Percentiles rank a stretch among this genome's conserved stretches.
Evolutionary conservation across 352 stramenopile species (phyloP).

Genomic region (Globisporangium irregulare): DNA sequence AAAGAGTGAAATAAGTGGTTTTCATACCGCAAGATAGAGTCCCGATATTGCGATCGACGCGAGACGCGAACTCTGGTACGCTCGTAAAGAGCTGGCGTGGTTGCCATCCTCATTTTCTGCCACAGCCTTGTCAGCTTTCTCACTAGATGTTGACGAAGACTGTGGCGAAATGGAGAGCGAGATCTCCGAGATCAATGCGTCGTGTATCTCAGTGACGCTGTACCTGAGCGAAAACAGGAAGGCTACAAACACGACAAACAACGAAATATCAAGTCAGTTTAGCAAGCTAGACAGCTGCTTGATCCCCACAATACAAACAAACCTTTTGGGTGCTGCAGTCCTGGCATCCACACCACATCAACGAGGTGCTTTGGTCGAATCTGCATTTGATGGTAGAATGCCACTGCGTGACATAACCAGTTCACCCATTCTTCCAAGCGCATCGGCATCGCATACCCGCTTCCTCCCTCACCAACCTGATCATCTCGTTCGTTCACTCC

Average conservation of each 20-base stretch:
- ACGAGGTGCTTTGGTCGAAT: slow-evolving; percentile 14
- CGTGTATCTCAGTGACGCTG: slow-evolving; percentile 23
- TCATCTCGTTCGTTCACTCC: not conserved
- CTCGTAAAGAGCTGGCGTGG: not conserved
- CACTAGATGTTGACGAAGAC: not conserved
- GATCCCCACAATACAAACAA: not conserved
- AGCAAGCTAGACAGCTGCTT: not conserved
- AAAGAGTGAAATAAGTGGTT: not conserved
- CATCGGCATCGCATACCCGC: slow-evolving; percentile 24
- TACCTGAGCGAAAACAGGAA: slow-evolving; percentile 36
- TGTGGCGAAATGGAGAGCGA: slow-evolving; percentile 9
- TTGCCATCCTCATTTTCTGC: not conserved
- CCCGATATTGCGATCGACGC: slow-evolving; percentile 35
- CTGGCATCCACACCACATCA: slow-evolving; percentile 34
- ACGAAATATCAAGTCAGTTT: not conserved
- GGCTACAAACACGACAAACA: slow-evolving; percentile 16
- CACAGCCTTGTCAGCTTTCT: not conserved
- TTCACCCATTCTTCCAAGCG: slow-evolving; percentile 23
- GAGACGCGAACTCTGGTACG: slow-evolving; percentile 14
- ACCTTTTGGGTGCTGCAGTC: slow-evolving; percentile 46
- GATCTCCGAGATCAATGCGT: slow-evolving; percentile 7
- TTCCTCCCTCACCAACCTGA: not conserved
- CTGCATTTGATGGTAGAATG: slow-evolving; percentile 33
- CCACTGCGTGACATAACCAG: slow-evolving; percentile 29
- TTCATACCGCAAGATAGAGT: slow-evolving; percentile 45